Percentiles rank a stretch among this genome's conserved stretches.
Evolutionary conservation across 2,329 filamentous ascomycete species (phyloP).

Genomic region (Penicillium expansum): DNA sequence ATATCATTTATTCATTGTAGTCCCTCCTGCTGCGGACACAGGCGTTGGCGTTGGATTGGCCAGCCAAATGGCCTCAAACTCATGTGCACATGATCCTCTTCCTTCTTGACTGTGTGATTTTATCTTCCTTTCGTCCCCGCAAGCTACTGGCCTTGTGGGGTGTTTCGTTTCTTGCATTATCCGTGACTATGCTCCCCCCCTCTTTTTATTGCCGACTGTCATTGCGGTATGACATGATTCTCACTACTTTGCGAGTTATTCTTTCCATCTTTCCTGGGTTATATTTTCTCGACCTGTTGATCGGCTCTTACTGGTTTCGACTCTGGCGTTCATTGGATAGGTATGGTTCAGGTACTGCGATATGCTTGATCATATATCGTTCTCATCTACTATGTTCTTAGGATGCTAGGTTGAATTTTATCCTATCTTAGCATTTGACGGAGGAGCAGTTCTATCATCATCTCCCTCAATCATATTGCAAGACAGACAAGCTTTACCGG

Average conservation of each 20-base stretch:
- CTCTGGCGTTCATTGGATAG: constrained; percentile 21
- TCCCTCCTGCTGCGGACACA: constrained; percentile 14
- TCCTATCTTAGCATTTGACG: constrained; percentile 1
- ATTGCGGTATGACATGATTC: constrained; percentile 14
- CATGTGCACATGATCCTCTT: constrained; percentile 27
- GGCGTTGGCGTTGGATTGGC: constrained; percentile 27
- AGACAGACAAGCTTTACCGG: neutral
- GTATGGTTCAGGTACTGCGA: constrained; percentile 11
- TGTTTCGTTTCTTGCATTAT: constrained; percentile 6
- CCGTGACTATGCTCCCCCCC: constrained; percentile 5
- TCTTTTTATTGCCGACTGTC: neutral
- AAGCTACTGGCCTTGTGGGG: constrained; percentile 7
- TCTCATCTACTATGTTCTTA: constrained; percentile 2
- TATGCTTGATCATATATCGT: constrained; percentile 13
- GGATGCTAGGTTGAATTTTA: neutral
- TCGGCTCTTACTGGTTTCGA: constrained; percentile 6
- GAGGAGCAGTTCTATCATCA: neutral
- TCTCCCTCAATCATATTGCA: neutral
- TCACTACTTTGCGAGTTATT: constrained; percentile 6
- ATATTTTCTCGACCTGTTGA: constrained; percentile 11
- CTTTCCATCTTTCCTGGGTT: constrained; percentile 11
- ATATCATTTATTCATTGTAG: constrained; percentile 20
- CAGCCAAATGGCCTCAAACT: constrained; percentile 18
- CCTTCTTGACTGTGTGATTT: constrained; percentile 22
- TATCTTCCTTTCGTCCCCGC: constrained; percentile 6